A percentile compares a stretch with the other conserved stretches of the same genome.
phyloP scores from a whole-genome alignment of 2,329 filamentous ascomycete genomes.

The Gremmenia infestans region DNA sequence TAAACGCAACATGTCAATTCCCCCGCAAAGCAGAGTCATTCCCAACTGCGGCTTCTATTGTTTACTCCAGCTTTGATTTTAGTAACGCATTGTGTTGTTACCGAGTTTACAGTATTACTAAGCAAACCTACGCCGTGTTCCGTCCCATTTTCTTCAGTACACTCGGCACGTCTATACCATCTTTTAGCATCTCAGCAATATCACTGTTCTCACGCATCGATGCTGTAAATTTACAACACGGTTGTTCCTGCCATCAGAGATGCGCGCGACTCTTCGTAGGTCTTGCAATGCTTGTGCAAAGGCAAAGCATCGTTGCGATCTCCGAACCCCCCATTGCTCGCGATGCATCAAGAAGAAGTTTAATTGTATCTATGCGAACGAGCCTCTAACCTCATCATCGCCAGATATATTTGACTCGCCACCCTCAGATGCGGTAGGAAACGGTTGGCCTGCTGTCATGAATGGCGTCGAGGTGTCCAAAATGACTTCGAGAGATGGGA shows the following conservation, averaged over 20 bases:
- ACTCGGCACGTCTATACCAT: too few species aligned
- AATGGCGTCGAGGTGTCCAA: background rate
- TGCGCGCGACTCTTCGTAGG: slow-evolving; percentile 52
- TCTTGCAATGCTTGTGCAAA: slow-evolving; percentile 53
- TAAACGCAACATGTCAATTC: too few species aligned
- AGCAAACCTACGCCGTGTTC: too few species aligned
- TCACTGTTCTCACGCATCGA: too few species aligned
- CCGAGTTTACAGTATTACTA: too few species aligned
- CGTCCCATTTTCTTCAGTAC: too few species aligned
- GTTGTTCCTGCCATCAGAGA: slow-evolving; percentile 22
- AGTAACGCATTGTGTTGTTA: too few species aligned
- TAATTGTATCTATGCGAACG: slow-evolving; percentile 49
- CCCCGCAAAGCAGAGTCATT: too few species aligned
- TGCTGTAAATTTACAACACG: too few species aligned
- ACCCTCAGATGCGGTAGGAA: background rate
- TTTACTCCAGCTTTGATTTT: too few species aligned
- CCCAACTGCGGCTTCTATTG: too few species aligned
- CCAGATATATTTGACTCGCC: background rate
- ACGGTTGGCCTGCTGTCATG: background rate
- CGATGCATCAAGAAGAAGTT: slow-evolving; percentile 46
- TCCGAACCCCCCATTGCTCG: slow-evolving; percentile 49
- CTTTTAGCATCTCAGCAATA: too few species aligned
- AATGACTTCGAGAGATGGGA: slow-evolving; percentile 22
- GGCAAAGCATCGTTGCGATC: slow-evolving; percentile 51
- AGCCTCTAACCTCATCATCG: slow-evolving; percentile 37